Percentiles rank a stretch among this genome's conserved stretches.
These are phyloP conservation scores for Synchytrium microbalum DNA, from an alignment of 371 early-diverging fungal genomes.

Conservation along the genomic window DNA sequence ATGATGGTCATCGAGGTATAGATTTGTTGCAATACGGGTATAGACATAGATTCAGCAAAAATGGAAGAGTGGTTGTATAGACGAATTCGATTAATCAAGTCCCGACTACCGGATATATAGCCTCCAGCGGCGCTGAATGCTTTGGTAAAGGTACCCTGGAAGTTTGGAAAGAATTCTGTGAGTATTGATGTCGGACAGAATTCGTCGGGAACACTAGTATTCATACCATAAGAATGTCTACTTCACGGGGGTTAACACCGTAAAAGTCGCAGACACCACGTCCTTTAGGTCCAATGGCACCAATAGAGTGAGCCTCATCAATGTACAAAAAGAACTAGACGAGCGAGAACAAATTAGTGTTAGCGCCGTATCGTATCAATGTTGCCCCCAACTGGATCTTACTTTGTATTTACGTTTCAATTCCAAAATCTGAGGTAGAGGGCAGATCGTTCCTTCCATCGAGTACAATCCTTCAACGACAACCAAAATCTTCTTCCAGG, in stretches of 20 bases:
- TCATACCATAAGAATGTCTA: slow-evolving; percentile 99
- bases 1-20: slow-evolving; percentile 82
- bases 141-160: slow-evolving; percentile 99
- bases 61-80: slow-evolving; percentile 68
- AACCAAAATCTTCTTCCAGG: slow-evolving; percentile 98
- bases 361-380: background rate
- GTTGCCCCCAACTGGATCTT: slow-evolving; percentile 13
- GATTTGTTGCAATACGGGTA: slow-evolving; percentile 90
- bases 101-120: slow-evolving; percentile 45
- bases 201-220: too few relatives aligned
- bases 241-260: slow-evolving; percentile 75
- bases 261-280: slow-evolving; percentile 96
- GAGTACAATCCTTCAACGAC: slow-evolving; percentile 98
- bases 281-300: slow-evolving; percentile 67
- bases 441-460: slow-evolving; percentile 97
- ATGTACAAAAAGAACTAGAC: slow-evolving; percentile 90
- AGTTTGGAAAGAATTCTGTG: too few relatives aligned
- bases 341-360: slow-evolving; percentile 5
- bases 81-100: slow-evolving; percentile 79
- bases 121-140: slow-evolving; percentile 96
- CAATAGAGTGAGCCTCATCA: slow-evolving; percentile 99
- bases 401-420: slow-evolving; percentile 93
- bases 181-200: too few relatives aligned
- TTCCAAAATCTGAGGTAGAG: slow-evolving; percentile 82
- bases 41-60: slow-evolving; percentile 92